A percentile compares a stretch with the other conserved stretches of the same genome.
Conservation (phyloP, 345 rosid species). For the Pelargonium nanum region DNA sequence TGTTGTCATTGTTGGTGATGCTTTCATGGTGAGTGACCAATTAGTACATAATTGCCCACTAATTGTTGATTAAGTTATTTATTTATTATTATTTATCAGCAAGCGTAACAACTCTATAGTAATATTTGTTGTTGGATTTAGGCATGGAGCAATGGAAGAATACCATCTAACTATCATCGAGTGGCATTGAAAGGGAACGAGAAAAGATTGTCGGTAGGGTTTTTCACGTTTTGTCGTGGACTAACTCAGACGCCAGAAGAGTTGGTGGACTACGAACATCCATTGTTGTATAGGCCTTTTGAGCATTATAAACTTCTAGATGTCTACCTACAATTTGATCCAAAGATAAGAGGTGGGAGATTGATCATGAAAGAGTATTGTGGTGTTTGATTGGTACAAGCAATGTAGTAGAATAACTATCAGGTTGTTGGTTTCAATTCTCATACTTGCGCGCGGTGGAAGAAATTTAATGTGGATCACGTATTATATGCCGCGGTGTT, state of each 20-base stretch:
- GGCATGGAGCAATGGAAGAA: conserved; percentile 59
- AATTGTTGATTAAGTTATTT: not conserved
- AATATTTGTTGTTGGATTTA: conserved; percentile 3
- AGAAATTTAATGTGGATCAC: not conserved
- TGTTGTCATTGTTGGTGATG: conserved; percentile 50
- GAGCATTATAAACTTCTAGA: conserved; percentile 34
- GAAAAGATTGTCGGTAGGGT: conserved; percentile 39
- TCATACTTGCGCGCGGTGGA: not conserved
- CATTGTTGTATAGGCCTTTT: conserved; percentile 35
- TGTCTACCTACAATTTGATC: conserved; percentile 35
- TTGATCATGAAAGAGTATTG: conserved; percentile 33
- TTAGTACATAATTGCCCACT: not conserved
- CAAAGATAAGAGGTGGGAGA: conserved; percentile 22
- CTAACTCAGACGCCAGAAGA: conserved; percentile 26
- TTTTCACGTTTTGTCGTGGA: conserved; percentile 34
- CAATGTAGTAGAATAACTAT: not conserved
- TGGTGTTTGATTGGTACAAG: conserved; percentile 20
- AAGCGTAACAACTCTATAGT: not conserved
- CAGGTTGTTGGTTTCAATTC: not conserved
- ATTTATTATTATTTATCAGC: not conserved
- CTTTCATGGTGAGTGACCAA: conserved; percentile 31
- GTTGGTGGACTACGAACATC: conserved; percentile 38
- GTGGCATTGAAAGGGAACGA: conserved; percentile 32
- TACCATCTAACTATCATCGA: conserved; percentile 32
- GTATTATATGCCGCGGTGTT: too few relatives aligned